A percentile compares a stretch with the other conserved stretches of the same genome.
These are phyloP conservation scores for Trypanosoma mega DNA, from an alignment of 208 protist genomes.

Conservation along the genomic window DNA sequence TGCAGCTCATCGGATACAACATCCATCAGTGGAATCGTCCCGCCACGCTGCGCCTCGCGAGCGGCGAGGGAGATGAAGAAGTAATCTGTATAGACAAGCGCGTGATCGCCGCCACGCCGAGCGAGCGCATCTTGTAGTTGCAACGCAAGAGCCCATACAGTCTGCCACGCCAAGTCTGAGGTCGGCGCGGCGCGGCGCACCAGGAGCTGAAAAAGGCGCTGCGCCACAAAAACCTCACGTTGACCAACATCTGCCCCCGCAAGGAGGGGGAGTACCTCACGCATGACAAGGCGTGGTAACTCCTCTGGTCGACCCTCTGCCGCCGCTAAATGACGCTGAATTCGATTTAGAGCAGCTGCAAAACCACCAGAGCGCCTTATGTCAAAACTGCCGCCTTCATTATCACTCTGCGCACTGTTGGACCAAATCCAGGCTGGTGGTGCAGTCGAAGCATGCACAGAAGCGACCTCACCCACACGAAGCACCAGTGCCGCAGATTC, in stretches of 20 bases:
- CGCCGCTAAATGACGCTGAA: no score
- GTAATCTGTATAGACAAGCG: slow-evolving; percentile 58
- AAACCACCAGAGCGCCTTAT: no score
- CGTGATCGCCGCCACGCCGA: slow-evolving; percentile 32
- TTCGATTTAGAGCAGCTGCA: no score
- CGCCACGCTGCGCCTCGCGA: no score
- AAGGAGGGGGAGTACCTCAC: slow-evolving; percentile 49
- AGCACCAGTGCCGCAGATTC: no score
- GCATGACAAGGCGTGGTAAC: no score
- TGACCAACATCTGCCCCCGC: slow-evolving; percentile 43
- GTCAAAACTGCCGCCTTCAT: no score
- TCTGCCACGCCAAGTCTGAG: slow-evolving; percentile 54
- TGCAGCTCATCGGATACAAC: slow-evolving; percentile 48
- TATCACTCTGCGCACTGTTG: no score
- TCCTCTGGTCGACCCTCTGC: no score
- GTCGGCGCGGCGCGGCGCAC: slow-evolving; percentile 37
- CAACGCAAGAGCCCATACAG: slow-evolving; percentile 52
- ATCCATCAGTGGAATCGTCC: slow-evolving; percentile 28
- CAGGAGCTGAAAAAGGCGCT: slow-evolving; percentile 52
- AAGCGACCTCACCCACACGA: no score
- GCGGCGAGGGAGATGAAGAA: slow-evolving; percentile 74
- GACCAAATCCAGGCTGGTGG: no score
- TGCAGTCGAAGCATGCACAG: no score
- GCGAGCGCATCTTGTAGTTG: slow-evolving; percentile 53
- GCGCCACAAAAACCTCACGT: slow-evolving; percentile 63